Evolutionary conservation across 2,329 filamentous ascomycete genomes (phyloP).

Genomic region (Chaetothyriales sp.): DNA sequence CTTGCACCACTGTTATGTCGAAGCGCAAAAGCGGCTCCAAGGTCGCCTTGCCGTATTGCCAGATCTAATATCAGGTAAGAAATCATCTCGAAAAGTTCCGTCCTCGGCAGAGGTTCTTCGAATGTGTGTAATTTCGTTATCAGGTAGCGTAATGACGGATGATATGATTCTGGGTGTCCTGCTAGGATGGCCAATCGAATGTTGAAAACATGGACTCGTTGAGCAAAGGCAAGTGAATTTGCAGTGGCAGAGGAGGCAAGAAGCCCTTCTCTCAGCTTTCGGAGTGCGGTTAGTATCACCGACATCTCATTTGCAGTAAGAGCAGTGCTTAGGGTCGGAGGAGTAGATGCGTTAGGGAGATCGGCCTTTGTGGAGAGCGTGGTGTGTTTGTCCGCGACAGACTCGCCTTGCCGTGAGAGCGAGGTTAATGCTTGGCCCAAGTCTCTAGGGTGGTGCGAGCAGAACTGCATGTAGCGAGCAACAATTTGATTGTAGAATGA

Average conservation of each 20-base stretch:
- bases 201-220: conserved; percentile 83
- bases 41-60: conserved; percentile 64
- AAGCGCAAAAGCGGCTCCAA: conserved; percentile 57
- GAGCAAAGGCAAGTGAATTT: conserved; percentile 57
- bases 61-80: conserved; percentile 75
- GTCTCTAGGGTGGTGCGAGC: conserved; percentile 57
- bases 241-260: conserved; percentile 55
- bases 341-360: conserved; percentile 2
- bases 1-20: conserved; percentile 33
- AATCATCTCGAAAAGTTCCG: conserved; percentile 65
- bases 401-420: conserved; percentile 34
- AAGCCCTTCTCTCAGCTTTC: conserved; percentile 83
- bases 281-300: conserved; percentile 64
- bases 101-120: conserved; percentile 48
- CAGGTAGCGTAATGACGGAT: conserved; percentile 69
- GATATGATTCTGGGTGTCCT: conserved; percentile 73
- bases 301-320: conserved; percentile 43
- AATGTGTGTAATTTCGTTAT: conserved; percentile 53
- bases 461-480: conserved; percentile 79
- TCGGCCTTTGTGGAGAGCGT: conserved; percentile 1
- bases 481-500: conserved; percentile 75
- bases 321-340: conserved; percentile 5
- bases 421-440: conserved; percentile 62
- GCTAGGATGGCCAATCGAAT: conserved; percentile 70
- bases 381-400: conserved; percentile 10